Conservation (phyloP, 352 stramenopile species). For the Phytopythium vexans region DNA sequence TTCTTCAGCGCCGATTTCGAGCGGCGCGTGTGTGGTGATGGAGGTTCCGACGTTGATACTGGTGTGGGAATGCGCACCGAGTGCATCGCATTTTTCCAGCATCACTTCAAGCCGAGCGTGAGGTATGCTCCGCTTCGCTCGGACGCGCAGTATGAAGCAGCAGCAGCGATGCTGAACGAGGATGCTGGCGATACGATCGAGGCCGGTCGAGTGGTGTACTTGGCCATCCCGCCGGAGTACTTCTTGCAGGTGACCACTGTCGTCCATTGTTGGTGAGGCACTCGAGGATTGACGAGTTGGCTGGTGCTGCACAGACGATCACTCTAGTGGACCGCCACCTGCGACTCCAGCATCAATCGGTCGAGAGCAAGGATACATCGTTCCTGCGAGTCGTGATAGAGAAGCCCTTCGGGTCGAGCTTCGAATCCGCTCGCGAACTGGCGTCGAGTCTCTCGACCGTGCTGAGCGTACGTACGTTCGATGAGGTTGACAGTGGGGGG, state of each 20-base stretch:
- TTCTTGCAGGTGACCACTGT: slow-evolving; percentile 41
- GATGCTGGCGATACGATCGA: slow-evolving; percentile 10
- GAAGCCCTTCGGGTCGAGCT: slow-evolving; percentile 75
- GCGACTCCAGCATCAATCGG: slow-evolving; percentile 5
- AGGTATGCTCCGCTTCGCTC: slow-evolving; percentile 39
- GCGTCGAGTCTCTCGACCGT: slow-evolving; percentile 30
- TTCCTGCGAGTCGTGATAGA: slow-evolving; percentile 78
- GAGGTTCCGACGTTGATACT: not conserved
- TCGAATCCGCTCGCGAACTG: slow-evolving; percentile 41
- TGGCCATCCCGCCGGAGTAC: slow-evolving; percentile 70
- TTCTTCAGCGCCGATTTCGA: slow-evolving; percentile 39
- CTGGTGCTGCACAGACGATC: slow-evolving; percentile 16
- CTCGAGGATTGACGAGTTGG: slow-evolving; percentile 5
- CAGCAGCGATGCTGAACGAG: slow-evolving; percentile 14
- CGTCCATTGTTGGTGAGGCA: not conserved
- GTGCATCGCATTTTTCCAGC: slow-evolving; percentile 32
- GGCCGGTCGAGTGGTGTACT: slow-evolving; percentile 59
- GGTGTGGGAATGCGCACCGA: not conserved
- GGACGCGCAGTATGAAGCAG: slow-evolving; percentile 26
- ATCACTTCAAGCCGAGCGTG: slow-evolving; percentile 33
- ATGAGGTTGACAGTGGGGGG: not conserved
- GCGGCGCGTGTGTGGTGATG: slow-evolving; percentile 31
- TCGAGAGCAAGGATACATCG: not conserved
- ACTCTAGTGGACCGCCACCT: slow-evolving; percentile 31
- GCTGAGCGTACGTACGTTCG: slow-evolving; percentile 23